These are phyloP conservation scores for Ascochyta fabae DNA, from an alignment of 2,329 filamentous ascomycete genomes.

Conservation along the genomic window DNA sequence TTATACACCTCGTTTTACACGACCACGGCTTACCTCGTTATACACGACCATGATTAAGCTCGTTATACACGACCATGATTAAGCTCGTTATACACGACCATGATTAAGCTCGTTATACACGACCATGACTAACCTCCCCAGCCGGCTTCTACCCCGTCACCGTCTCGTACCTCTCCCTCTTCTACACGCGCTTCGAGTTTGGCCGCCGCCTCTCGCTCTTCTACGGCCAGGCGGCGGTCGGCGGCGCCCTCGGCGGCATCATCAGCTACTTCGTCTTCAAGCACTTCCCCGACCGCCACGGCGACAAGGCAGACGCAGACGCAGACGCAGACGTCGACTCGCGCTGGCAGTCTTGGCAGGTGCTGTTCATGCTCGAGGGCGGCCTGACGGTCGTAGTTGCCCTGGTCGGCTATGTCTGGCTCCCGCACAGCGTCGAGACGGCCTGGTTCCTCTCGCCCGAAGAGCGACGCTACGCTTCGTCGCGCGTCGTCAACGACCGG, in stretches of 20 bases:
- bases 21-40: too few relatives aligned
- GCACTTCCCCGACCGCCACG: slow-evolving; percentile 40
- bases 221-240: slow-evolving; percentile 64
- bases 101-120: not conserved
- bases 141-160: slow-evolving; percentile 66
- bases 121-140: slow-evolving; percentile 29
- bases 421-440: slow-evolving; percentile 57
- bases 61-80: too few relatives aligned
- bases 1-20: not conserved
- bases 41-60: too few relatives aligned
- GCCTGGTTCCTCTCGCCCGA: slow-evolving; percentile 59
- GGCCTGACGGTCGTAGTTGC: slow-evolving; percentile 55
- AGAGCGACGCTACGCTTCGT: slow-evolving; percentile 56
- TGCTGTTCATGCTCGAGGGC: slow-evolving; percentile 59
- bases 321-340: not conserved
- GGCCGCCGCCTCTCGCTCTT: slow-evolving; percentile 61
- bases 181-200: slow-evolving; percentile 66
- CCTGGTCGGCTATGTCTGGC: slow-evolving; percentile 57
- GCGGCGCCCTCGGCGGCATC: slow-evolving; percentile 63
- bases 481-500: slow-evolving; percentile 53
- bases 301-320: slow-evolving; percentile 9
- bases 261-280: slow-evolving; percentile 60
- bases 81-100: not conserved
- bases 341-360: slow-evolving; percentile 58
- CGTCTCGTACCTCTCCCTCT: slow-evolving; percentile 64